Evolutionary conservation across 2,329 filamentous ascomycete genomes (phyloP), one percentile per base, ranked within the genome.

Genomic region (Triangularia verruculosa): DNA sequence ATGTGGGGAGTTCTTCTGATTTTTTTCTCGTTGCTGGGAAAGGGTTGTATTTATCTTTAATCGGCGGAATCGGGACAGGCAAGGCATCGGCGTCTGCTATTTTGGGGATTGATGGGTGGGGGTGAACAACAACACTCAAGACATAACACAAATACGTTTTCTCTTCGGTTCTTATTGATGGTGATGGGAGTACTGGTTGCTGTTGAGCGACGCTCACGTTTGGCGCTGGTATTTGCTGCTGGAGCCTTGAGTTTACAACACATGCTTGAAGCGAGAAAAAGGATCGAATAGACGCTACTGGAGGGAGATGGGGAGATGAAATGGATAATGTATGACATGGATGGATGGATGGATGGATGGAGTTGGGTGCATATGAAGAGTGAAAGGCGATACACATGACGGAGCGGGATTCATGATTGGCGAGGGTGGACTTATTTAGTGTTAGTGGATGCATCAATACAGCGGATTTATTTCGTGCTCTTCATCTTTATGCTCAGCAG

Each of bases 41-140:
- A 22, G 12, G 20, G 56, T 34, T 59, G 53, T 55, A 63, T 43
- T 39, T 56, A 54, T 28, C 22, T 25, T 15, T 54, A 25, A 62
- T 54, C 22, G 22, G 30, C 51, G 58, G 47, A 17, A 57, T n/a
- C 22, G 24, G 39, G 57, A 20, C 28, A 27, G 52, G 47, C 34
- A 47, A 54, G 57, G 60, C 57, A 39, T 62, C 15, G 63, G 53
- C 55, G 47, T 61, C n/a, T 54, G 11, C 15, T 8, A 28, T 20
- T 54, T 24, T 15, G 22, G 22, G 51, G 6, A 15, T 28, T 54
- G 4, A 54, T 28, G 51, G 22, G 15, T 54, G 51, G 51, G n/a
- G 12, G 27, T 28, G 25, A 54, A 54, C 9, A 27, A 27, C 51
- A 54, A 13, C 25, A 54, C 51, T 25, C 13, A 7, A n/a, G 13